phyloP scores from a whole-genome alignment of 176 grass and related monocot species.

The Oryza brachyantha region DNA sequence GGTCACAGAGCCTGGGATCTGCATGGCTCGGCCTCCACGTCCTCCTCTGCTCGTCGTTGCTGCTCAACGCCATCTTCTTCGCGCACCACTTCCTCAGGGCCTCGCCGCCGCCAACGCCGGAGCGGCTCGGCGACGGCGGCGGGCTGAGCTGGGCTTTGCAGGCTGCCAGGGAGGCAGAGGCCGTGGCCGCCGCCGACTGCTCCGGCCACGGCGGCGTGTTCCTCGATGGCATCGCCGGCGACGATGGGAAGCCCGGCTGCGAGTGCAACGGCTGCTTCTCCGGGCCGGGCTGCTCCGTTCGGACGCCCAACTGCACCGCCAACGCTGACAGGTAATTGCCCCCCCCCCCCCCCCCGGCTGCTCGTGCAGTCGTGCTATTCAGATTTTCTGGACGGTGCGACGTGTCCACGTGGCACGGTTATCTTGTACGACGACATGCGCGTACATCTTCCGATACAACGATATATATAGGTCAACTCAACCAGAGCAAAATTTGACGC shows the following conservation, averaged over 20 bases:
- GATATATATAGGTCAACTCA: background rate
- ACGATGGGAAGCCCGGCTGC: conserved; percentile 42
- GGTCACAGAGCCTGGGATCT: too few relatives aligned
- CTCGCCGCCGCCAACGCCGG: background rate
- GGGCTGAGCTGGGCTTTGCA: conserved; percentile 52
- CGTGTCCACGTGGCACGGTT: too few relatives aligned
- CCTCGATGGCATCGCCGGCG: conserved; percentile 41
- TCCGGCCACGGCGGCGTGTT: conserved; percentile 66
- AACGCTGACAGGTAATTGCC: conserved; percentile 52
- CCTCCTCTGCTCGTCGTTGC: conserved; percentile 45
- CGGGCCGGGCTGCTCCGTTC: conserved; percentile 60
- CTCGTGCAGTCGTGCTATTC: background rate
- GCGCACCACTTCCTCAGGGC: conserved; percentile 35
- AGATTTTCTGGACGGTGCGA: background rate
- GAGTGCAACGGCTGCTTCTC: conserved; percentile 71
- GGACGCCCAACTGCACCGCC: conserved; percentile 45
- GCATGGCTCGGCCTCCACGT: background rate
- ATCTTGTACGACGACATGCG: too few relatives aligned
- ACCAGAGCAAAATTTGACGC: too few relatives aligned
- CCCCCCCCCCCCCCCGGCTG: background rate
- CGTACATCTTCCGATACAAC: too few relatives aligned
- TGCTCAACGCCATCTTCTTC: conserved; percentile 57
- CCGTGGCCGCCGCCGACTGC: conserved; percentile 50
- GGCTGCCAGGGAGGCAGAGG: conserved; percentile 66
- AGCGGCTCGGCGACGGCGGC: background rate